phyloP scores from a whole-genome alignment of 441 rosid genomes.

The Pelargonium citronellum region DNA sequence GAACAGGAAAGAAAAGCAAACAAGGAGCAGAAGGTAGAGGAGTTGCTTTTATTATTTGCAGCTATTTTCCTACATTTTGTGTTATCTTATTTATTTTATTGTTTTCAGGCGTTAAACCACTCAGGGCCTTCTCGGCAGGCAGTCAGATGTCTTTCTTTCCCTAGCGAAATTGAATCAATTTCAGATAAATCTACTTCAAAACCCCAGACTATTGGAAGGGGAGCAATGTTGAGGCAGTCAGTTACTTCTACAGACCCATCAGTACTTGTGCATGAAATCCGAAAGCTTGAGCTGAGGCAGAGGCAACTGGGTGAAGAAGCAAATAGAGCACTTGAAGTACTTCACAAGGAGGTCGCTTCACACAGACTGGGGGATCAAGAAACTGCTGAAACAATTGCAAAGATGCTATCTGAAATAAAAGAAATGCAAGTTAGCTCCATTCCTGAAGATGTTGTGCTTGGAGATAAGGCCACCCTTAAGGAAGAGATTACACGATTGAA shows the following conservation, averaged over 20 bases:
- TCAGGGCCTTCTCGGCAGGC: constrained; percentile 56
- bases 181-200: constrained; percentile 34
- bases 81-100: constrained; percentile 15
- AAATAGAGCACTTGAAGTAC: constrained; percentile 87
- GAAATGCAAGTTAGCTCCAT: constrained; percentile 63
- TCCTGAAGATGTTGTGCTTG: constrained; percentile 53
- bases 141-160: constrained; percentile 71
- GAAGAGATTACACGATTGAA: constrained; percentile 97
- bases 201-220: constrained; percentile 35
- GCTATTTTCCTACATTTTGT: constrained; percentile 9
- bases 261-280: constrained; percentile 91
- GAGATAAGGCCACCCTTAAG: constrained; percentile 76
- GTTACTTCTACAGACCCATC: constrained; percentile 70
- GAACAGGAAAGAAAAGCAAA: constrained; percentile 70
- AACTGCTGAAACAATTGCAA: constrained; percentile 96
- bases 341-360: constrained; percentile 94
- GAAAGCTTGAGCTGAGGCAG: constrained; percentile 95
- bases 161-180: constrained; percentile 34
- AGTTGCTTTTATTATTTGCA: constrained; percentile 31
- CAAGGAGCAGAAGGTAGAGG: constrained; percentile 50
- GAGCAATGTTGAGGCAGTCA: constrained; percentile 79
- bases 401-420: constrained; percentile 89
- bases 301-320: constrained; percentile 98
- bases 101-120: constrained; percentile 44
- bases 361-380: constrained; percentile 96